Evolutionary conservation across 2,329 filamentous ascomycete genomes (phyloP), one percentile per base, ranked within the genome.

Genomic region (Fusarium solani-melongenae): DNA sequence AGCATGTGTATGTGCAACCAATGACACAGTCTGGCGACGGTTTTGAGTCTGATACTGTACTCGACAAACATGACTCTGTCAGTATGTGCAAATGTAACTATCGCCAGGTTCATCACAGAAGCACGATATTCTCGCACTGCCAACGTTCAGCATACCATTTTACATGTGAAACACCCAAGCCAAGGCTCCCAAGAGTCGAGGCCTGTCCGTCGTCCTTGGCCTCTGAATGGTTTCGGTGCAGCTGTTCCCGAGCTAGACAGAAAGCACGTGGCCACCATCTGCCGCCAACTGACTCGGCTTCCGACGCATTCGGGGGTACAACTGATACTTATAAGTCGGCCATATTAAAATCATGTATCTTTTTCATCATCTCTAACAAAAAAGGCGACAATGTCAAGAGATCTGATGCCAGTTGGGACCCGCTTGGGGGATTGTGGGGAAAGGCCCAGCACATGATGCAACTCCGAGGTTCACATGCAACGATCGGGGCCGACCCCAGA

Each of bases 381-480:
- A 31, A 51, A 17, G 27, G 10, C 27, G 15, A 53, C 46, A 29
- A 14, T 17, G 46, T 53, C 27, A n/a, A 51, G 46, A 53, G 27
- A 53, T 53, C 46, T 53, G 24, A 51, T 51, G 27, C 46, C 46
- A 51, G 29, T 46, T 46, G 9, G 27, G 57, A 46, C 59, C 59
- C 59, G 44, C 59, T 34, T 64, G 20, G 34, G 20, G 11, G 33
- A 62, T 58, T 74, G 72, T 73, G 72, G 70, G 67, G 72, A 69
- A 33, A 46, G 38, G 38, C 38, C 5, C 63, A 34, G 49, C 59
- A 76, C 72, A 77, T 75, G 66, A 77, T 75, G 69, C 75, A 78
- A 75, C 64, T 74, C 79, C 79, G 79, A 81, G 79, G 79, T 69
- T 81, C 79, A 80, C 79, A 81, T 81, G 76, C 78, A 70, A 74